Base-by-base conservation (phyloP, 108 stramenopile genomes). In the Cyclotella sp. region DNA sequence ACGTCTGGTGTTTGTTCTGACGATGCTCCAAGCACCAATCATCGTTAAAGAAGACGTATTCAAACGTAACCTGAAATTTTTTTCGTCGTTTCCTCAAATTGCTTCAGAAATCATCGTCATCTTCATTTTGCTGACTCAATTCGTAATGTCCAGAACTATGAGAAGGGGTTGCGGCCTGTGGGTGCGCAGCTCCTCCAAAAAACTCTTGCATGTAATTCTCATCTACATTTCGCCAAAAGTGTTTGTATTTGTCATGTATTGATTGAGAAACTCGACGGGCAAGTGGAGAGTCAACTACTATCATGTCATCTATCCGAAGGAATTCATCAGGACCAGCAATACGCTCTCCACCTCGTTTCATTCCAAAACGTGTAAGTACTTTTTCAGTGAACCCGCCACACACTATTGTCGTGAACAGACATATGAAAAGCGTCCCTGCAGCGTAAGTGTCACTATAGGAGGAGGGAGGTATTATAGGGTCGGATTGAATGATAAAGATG, bases 371-470 rank as follows among this genome's bases (percentile, higher is more conserved):
- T 21, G 87, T 84, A 27, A 99, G 83, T 45, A 98, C 82, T 19
- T 77, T 82, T 66, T 97, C 96, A 13, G 98, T 98, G 46, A 96
- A 81, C 7, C 97, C 96, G n/a, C 98, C 98, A 73, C 97, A 97
- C 43, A 98, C 94, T 51, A 99, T 82, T 13, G 97, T 99, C 11
- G 98, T 99, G 83, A 97, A 91, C 22, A 99, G 90, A 24, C 97
- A 97, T 63, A 99, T 96, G 71, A 84, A 87, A 46, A 99, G 84
- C 9, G 98, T 99, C 21, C 93, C 95, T 14, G 97, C 93, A 13
- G 86, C 84, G 62, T 98, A 98, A 0, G 92, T 83, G 19, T 92
- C 96, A 66, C 86, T 87, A 6, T 34, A 2, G 34, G n/a, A n/a
- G n/a, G n/a, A n/a, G n/a, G n/a, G n/a, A n/a, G n/a, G n/a, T n/a